A percentile compares a stretch with the other conserved stretches of the same genome.
Evolutionary conservation across 2,329 filamentous ascomycete species (phyloP).

Genomic region (Zasmidium citrigriseum): DNA sequence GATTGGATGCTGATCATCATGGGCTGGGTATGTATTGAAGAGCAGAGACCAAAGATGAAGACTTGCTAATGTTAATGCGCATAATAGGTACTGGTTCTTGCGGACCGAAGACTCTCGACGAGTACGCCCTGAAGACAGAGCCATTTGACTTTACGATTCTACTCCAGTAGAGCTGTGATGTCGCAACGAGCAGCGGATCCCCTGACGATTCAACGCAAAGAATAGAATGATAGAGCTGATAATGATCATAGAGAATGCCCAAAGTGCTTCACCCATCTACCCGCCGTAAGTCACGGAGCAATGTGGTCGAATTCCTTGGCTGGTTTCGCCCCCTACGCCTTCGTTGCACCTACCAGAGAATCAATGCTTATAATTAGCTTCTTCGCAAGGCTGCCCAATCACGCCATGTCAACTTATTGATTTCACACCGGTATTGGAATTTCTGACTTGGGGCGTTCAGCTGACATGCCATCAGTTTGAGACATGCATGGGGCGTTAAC

Average conservation of each 20-base stretch:
- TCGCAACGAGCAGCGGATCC: no score
- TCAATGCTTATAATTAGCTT: background rate
- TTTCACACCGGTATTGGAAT: background rate
- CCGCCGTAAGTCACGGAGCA: no score
- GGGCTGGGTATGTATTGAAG: slow-evolving; percentile 51
- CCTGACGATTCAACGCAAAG: no score
- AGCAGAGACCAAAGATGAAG: no score
- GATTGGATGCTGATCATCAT: slow-evolving; percentile 64
- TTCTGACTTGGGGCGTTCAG: background rate
- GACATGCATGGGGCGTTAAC: background rate
- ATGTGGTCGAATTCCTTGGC: no score
- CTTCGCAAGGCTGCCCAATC: background rate
- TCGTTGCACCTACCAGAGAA: background rate
- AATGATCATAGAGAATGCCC: no score
- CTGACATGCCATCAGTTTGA: background rate
- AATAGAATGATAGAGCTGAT: no score
- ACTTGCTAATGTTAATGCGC: background rate
- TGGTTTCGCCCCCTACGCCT: no score
- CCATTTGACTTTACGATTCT: background rate
- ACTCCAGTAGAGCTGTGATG: background rate
- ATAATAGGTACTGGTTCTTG: slow-evolving; percentile 50
- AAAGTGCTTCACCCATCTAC: no score
- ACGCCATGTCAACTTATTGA: background rate
- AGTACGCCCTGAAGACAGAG: slow-evolving; percentile 39
- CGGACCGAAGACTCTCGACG: slow-evolving; percentile 52